Percentiles rank a stretch among this genome's conserved stretches.
phyloP scores from a whole-genome alignment of 352 stramenopile species.

The Thalassiosira allenii region DNA sequence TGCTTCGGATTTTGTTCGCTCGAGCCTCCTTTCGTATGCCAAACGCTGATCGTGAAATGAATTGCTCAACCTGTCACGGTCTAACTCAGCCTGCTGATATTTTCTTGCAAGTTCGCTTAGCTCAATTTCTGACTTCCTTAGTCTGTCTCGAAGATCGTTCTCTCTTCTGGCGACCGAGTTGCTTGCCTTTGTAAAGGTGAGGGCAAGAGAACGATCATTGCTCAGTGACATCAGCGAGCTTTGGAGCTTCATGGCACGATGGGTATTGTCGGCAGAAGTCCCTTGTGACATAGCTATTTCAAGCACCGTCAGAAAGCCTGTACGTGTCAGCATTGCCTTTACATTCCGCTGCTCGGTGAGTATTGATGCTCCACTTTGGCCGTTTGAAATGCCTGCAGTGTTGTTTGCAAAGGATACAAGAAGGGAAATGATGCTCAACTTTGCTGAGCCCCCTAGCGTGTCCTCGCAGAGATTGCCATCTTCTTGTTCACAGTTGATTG shows the following conservation, averaged over 20 bases:
- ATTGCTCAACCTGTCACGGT: conserved; percentile 42
- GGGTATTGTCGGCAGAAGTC: conserved; percentile 48
- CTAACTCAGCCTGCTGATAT: conserved; percentile 19
- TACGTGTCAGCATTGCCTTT: conserved; percentile 37
- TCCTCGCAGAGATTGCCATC: conserved; percentile 21
- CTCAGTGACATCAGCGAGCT: conserved; percentile 23
- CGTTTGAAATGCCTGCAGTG: neutral
- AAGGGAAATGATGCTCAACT: conserved; percentile 28
- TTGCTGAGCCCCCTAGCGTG: conserved; percentile 27
- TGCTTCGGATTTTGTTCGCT: conserved; percentile 48
- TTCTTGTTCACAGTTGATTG: conserved; percentile 1
- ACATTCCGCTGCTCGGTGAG: conserved; percentile 19
- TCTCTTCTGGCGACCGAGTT: conserved; percentile 30
- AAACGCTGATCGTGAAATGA: conserved; percentile 41
- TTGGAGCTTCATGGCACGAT: conserved; percentile 59
- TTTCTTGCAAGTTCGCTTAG: conserved; percentile 25
- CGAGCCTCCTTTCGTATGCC: conserved; percentile 49
- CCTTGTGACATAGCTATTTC: conserved; percentile 53
- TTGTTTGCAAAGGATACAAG: conserved; percentile 35
- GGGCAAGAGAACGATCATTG: conserved; percentile 40
- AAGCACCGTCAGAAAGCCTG: conserved; percentile 2
- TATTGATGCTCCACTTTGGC: conserved; percentile 5
- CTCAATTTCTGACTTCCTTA: conserved; percentile 36
- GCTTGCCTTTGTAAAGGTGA: conserved; percentile 39
- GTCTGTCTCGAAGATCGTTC: conserved; percentile 28